Evolutionary conservation across 2,329 filamentous ascomycete genomes (phyloP), one percentile per base, ranked within the genome.

Genomic region (Metarhizium album): DNA sequence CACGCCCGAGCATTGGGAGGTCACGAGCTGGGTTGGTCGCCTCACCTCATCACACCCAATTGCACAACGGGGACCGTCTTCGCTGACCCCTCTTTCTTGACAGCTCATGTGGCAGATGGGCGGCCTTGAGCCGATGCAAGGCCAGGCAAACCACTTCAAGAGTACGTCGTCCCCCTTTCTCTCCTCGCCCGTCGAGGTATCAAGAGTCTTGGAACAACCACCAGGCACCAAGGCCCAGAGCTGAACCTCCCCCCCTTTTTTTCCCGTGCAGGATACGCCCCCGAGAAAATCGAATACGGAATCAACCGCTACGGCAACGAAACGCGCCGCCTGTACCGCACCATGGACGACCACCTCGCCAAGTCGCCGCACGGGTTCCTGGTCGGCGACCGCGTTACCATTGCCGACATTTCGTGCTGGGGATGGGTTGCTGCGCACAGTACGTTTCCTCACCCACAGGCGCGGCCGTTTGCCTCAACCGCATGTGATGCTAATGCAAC

Each of bases 261-360:
- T n/a, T n/a, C n/a, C n/a, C n/a, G n/a, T n/a, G 24, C 52, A 78
- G 75, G 74, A 51, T 94, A 95, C 61, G 88, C 89, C 1, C 86
- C 87, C 0, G 85, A 90, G 64, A 82, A 79, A 64, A 91, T 95
- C 60, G 74, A 83, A 61, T 95, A 95, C 64, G 88, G 85, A 55
- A 80, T 94, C 50, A 81, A 87, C 62, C 79, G 90, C 46, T 95
- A 95, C 70, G 72, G 76, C 62, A 93, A 88, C 63, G 90, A 95
- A 70, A 88, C 86, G 0, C 77, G 84, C n/a, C 82, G 90, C 14
- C 74, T 95, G 2, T 95, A 93, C 70, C 74, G 81, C 48, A 84
- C 89, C 20, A 71, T 95, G 53, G 83, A 95, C 61, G 80, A 76
- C 46, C 82, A 90, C 50, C 78, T 95, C 42, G 65, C 70, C 55